A percentile compares a stretch with the other conserved stretches of the same genome.
Evolutionary conservation across 108 stramenopile genomes (phyloP).

Genomic region (Schizochytrium sp.): DNA sequence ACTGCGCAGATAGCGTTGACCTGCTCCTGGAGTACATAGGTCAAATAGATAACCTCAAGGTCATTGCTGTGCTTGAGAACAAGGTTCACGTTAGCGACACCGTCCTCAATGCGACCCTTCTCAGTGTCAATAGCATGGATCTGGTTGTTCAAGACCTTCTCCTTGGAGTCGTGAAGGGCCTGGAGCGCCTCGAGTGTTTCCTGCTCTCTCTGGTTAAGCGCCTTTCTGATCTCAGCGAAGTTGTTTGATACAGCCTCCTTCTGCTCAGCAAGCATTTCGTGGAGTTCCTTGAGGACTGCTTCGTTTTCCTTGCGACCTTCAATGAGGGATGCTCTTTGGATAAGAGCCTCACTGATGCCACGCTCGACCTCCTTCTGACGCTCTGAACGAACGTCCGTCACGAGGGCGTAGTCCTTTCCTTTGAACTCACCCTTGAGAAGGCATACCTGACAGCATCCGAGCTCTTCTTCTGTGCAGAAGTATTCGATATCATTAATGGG

Average conservation of each 20-base stretch:
- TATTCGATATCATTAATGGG: conserved; percentile 52
- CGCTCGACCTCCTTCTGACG: conserved; percentile 60
- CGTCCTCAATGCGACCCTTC: conserved; percentile 54
- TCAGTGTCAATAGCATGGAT: conserved; percentile 17
- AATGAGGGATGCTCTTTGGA: conserved; percentile 35
- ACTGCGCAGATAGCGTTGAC: conserved; percentile 31
- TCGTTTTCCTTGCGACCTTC: conserved; percentile 32
- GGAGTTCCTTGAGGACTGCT: conserved; percentile 13
- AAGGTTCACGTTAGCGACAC: conserved; percentile 56
- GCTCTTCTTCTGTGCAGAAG: conserved; percentile 58
- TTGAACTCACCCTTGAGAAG: conserved; percentile 59
- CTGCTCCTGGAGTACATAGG: conserved; percentile 50
- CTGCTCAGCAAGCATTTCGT: background rate
- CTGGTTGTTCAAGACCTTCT: conserved; percentile 12
- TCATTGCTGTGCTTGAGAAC: conserved; percentile 60
- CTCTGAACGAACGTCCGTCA: conserved; percentile 22
- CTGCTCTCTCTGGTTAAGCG: conserved; percentile 50
- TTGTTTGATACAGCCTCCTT: background rate
- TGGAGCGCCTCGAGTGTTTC: conserved; percentile 43
- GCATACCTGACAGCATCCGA: conserved; percentile 45
- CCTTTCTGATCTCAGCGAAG: conserved; percentile 47
- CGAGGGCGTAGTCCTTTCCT: conserved; percentile 56
- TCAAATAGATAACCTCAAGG: conserved; percentile 51
- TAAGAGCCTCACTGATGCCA: conserved; percentile 42
- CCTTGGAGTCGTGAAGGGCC: conserved; percentile 50